Evolutionary conservation across 106 monocot genomes (phyloP).

Genomic region (Acorus calamus): DNA sequence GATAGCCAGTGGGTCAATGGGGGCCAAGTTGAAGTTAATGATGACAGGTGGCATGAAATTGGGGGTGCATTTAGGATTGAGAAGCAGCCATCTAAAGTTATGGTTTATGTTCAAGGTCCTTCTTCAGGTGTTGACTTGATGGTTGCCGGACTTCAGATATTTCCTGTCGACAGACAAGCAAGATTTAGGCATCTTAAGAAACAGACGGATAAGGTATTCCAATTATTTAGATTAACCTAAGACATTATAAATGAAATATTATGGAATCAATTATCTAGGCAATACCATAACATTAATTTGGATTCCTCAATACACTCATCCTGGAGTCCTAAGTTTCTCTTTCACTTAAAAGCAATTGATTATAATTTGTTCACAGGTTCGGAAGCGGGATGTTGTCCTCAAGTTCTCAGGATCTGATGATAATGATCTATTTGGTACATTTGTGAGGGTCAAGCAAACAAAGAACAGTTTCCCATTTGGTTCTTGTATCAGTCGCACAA

Average conservation of each 20-base stretch:
- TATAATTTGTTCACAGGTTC: conserved; percentile 29
- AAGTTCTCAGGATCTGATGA: conserved; percentile 38
- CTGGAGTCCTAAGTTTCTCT: background rate
- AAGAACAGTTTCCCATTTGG: conserved; percentile 80
- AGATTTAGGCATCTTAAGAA: conserved; percentile 59
- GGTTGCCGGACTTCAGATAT: conserved; percentile 62
- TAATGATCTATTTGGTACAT: conserved; percentile 8
- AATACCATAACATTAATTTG: too few relatives aligned
- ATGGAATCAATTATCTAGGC: too few relatives aligned
- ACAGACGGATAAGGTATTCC: conserved; percentile 77
- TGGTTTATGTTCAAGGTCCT: conserved; percentile 82
- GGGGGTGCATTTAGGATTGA: conserved; percentile 82
- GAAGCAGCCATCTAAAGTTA: conserved; percentile 57
- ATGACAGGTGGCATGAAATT: conserved; percentile 64
- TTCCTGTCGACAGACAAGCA: conserved; percentile 64
- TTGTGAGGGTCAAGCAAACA: conserved; percentile 49
- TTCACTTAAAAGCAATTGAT: background rate
- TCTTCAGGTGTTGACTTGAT: conserved; percentile 57
- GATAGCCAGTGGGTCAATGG: conserved; percentile 77
- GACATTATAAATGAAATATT: too few relatives aligned
- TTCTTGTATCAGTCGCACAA: conserved; percentile 58
- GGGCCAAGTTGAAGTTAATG: conserved; percentile 54
- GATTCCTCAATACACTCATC: background rate
- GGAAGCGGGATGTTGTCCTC: conserved; percentile 78
- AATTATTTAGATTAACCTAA: conserved; percentile 6